A percentile compares a stretch with the other conserved stretches of the same genome.
These are phyloP conservation scores for Coniella lustricola DNA, from an alignment of 2,329 filamentous ascomycete genomes.

Conservation along the genomic window DNA sequence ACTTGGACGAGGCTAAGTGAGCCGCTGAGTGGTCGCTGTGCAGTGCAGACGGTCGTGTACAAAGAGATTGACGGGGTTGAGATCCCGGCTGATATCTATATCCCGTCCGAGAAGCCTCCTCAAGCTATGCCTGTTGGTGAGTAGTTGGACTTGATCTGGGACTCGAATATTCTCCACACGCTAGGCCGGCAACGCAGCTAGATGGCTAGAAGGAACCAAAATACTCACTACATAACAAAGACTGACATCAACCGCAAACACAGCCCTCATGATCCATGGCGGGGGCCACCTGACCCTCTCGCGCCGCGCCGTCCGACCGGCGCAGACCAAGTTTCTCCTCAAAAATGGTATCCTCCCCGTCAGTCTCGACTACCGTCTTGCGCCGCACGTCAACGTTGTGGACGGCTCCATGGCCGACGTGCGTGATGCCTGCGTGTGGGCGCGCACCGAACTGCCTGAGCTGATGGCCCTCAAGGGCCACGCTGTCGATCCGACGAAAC, in stretches of 20 bases:
- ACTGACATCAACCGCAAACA: too few relatives aligned
- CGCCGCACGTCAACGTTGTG: background rate
- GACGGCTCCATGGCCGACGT: background rate
- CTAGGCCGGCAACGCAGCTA: too few relatives aligned
- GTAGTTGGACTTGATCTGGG: too few relatives aligned
- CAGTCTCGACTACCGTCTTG: background rate
- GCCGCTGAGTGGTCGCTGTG: background rate
- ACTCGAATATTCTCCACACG: too few relatives aligned
- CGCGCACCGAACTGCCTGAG: background rate
- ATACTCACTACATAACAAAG: too few relatives aligned
- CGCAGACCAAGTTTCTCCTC: background rate
- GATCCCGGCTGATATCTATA: background rate
- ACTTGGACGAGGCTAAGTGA: background rate
- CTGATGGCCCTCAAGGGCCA: background rate
- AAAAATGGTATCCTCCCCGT: background rate
- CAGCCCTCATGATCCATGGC: background rate
- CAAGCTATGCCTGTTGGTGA: background rate
- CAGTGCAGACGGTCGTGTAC: background rate
- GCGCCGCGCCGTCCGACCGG: background rate
- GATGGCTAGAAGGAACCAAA: too few relatives aligned
- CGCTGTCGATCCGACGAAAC: background rate
- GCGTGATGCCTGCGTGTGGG: background rate
- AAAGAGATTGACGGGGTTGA: background rate
- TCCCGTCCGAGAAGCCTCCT: background rate
- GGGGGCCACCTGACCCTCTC: background rate